Conservation (phyloP, 805 yeast genomes). For the Vanderwaltozyma yarrowii region DNA sequence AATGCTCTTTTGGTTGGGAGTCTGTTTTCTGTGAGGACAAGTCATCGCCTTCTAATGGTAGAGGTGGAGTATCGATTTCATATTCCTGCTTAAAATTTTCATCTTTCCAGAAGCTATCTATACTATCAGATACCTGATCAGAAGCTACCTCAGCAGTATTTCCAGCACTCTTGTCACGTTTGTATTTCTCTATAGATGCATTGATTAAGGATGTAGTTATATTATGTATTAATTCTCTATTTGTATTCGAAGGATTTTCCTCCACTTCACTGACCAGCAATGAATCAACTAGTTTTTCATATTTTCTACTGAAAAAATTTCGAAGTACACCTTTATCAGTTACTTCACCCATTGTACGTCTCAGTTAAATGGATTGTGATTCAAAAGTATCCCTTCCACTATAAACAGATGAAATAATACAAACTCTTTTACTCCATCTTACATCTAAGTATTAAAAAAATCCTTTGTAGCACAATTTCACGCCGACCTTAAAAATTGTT, state of each 20-base stretch:
- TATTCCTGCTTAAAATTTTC: constrained; percentile 1
- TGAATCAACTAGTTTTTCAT: constrained; percentile 19
- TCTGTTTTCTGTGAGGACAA: constrained; percentile 9
- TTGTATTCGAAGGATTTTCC: constrained; percentile 9
- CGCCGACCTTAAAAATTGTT: too few species aligned
- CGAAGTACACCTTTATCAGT: constrained; percentile 7
- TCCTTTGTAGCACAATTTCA: too few species aligned
- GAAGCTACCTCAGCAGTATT: neutral
- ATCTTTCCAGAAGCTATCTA: constrained; percentile 3
- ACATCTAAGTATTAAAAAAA: too few species aligned
- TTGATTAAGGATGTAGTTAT: constrained; percentile 37
- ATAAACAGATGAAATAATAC: too few species aligned
- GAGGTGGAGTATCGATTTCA: constrained; percentile 1
- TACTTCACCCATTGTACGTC: neutral
- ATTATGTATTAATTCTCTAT: constrained; percentile 27
- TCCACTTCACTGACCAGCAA: constrained; percentile 15
- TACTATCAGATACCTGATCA: neutral
- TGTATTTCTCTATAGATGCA: constrained; percentile 34
- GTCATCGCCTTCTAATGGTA: neutral
- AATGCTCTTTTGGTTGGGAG: constrained; percentile 31
- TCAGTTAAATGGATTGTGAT: too few species aligned
- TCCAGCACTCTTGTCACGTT: constrained; percentile 8
- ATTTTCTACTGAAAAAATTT: constrained; percentile 16
- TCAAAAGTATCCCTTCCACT: too few species aligned
- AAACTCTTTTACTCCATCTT: too few species aligned